These are phyloP conservation scores for Saksenaea oblongispora DNA, from an alignment of 371 early-diverging fungal species.

Conservation along the genomic window DNA sequence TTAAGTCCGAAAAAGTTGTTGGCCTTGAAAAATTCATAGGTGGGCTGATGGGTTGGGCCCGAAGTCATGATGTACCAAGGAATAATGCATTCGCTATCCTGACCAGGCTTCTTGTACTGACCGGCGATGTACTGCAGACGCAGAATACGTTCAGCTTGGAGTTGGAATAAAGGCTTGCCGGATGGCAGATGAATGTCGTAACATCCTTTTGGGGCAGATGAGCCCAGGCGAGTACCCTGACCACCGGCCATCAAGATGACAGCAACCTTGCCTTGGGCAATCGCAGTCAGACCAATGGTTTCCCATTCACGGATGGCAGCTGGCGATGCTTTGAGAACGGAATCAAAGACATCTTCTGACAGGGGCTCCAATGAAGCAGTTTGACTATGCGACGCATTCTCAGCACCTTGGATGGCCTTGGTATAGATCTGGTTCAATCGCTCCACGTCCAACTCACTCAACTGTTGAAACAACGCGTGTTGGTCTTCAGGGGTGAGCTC, in stretches of 20 bases:
- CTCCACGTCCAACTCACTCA: constrained; percentile 74
- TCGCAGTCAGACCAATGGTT: constrained; percentile 71
- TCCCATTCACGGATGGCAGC: constrained; percentile 72
- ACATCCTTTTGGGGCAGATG: constrained; percentile 90
- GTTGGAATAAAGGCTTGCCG: constrained; percentile 83
- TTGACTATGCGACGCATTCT: constrained; percentile 38
- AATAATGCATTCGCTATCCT: constrained; percentile 53
- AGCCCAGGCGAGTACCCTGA: constrained; percentile 89
- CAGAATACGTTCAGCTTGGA: constrained; percentile 91
- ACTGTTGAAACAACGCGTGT: constrained; percentile 62
- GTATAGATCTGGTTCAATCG: constrained; percentile 79
- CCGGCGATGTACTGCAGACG: constrained; percentile 80
- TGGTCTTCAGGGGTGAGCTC: constrained; percentile 63
- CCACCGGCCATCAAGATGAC: constrained; percentile 94
- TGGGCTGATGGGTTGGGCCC: constrained; percentile 85
- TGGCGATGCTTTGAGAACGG: constrained; percentile 61
- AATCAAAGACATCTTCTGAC: constrained; percentile 74
- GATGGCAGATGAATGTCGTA: constrained; percentile 91
- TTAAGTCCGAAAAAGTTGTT: constrained; percentile 86
- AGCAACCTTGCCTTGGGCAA: constrained; percentile 89
- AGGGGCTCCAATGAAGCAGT: constrained; percentile 71
- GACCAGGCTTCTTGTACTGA: constrained; percentile 34
- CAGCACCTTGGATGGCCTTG: constrained; percentile 64
- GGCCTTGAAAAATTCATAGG: constrained; percentile 83
- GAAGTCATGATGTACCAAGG: constrained; percentile 98